Evolutionary conservation across 2,329 filamentous ascomycete genomes (phyloP).

Genomic region (Neopestalotiopsis rosae): DNA sequence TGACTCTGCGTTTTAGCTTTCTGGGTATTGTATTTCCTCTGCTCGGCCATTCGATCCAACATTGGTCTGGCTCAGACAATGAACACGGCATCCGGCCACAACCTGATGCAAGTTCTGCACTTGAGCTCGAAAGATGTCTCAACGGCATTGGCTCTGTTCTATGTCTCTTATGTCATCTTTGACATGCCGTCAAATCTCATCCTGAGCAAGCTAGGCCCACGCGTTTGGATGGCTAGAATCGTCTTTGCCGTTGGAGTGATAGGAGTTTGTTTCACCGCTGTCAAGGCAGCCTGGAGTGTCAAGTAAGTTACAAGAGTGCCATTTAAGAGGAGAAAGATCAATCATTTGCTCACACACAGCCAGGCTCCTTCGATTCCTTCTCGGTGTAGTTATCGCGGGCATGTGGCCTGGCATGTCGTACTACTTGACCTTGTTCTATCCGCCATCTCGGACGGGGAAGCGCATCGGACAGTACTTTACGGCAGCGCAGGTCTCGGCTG

Average conservation of each 20-base stretch:
- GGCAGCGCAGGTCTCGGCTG: slow-evolving; percentile 85
- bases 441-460: slow-evolving; percentile 83
- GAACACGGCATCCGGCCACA: slow-evolving; percentile 74
- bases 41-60: slow-evolving; percentile 89
- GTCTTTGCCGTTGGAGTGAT: slow-evolving; percentile 87
- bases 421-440: slow-evolving; percentile 91
- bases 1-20: slow-evolving; percentile 60
- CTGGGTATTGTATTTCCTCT: slow-evolving; percentile 90
- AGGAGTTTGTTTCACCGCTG: slow-evolving; percentile 82
- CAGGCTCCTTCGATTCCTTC: slow-evolving; percentile 78
- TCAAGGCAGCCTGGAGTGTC: slow-evolving; percentile 82
- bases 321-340: too few species aligned
- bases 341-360: not conserved
- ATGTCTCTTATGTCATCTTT: slow-evolving; percentile 90
- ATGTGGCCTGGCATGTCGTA: slow-evolving; percentile 98
- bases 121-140: slow-evolving; percentile 79
- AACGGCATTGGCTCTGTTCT: slow-evolving; percentile 85
- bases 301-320: slow-evolving; percentile 56
- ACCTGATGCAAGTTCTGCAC: slow-evolving; percentile 73
- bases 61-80: slow-evolving; percentile 95
- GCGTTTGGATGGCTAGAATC: slow-evolving; percentile 91
- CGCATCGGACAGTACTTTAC: slow-evolving; percentile 91
- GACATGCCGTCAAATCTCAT: slow-evolving; percentile 87
- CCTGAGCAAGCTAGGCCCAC: slow-evolving; percentile 84
- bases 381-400: slow-evolving; percentile 87